Conservation (phyloP, 495 filamentous ascomycete genomes). For the Neurospora sp. region DNA sequence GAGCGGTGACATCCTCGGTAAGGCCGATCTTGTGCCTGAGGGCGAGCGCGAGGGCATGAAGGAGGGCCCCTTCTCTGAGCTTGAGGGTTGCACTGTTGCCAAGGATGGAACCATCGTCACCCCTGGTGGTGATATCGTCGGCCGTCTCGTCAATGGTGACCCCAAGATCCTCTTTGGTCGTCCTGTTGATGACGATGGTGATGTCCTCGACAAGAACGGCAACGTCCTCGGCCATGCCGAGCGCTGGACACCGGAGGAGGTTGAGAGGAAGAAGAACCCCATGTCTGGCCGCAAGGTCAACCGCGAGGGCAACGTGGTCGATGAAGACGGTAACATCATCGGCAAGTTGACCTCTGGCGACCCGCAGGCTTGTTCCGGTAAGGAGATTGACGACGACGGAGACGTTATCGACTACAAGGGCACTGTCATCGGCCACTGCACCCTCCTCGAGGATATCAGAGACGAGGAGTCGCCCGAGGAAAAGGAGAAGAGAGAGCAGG, state of each 20-base stretch:
- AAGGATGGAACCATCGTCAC: slow-evolving; percentile 68
- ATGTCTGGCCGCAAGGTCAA: slow-evolving; percentile 74
- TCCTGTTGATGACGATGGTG: slow-evolving; percentile 72
- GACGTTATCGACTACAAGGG: slow-evolving; percentile 78
- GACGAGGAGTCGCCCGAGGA: slow-evolving; percentile 42
- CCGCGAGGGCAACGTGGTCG: slow-evolving; percentile 72
- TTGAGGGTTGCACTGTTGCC: slow-evolving; percentile 58
- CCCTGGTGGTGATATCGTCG: slow-evolving; percentile 55
- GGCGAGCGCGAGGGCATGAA: slow-evolving; percentile 54
- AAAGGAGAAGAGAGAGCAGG: slow-evolving; percentile 42
- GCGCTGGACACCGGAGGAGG: slow-evolving; percentile 70
- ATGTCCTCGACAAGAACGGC: slow-evolving; percentile 72
- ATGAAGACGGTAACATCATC: slow-evolving; percentile 71
- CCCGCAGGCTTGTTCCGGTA: slow-evolving; percentile 58
- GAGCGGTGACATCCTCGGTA: slow-evolving; percentile 66
- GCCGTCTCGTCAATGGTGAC: slow-evolving; percentile 65
- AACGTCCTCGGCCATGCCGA: slow-evolving; percentile 75
- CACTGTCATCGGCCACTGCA: slow-evolving; percentile 69
- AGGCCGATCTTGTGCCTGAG: slow-evolving; percentile 68
- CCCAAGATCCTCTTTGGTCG: slow-evolving; percentile 62
- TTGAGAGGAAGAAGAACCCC: slow-evolving; percentile 45
- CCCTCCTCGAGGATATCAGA: slow-evolving; percentile 67
- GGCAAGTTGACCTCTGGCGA: slow-evolving; percentile 71
- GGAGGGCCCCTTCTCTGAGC: slow-evolving; percentile 72
- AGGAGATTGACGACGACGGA: slow-evolving; percentile 77